phyloP scores from a whole-genome alignment of 2,329 filamentous ascomycete species.

The Botrytis pseudocinerea region DNA sequence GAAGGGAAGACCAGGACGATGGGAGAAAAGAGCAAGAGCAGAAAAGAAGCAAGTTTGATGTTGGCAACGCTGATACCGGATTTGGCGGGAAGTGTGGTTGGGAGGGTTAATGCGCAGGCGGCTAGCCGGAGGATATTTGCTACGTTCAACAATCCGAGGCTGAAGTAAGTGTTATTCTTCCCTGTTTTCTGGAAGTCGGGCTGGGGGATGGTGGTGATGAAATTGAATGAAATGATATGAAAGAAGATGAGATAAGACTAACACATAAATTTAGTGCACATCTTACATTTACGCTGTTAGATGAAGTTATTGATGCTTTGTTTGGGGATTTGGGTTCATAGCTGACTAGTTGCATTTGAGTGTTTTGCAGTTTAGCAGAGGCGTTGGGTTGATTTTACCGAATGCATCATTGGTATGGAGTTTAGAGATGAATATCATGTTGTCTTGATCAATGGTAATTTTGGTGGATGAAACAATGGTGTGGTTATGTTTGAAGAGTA shows the following conservation, averaged over 20 bases:
- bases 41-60: constrained; percentile 85
- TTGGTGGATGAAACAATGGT: background rate
- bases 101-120: constrained; percentile 84
- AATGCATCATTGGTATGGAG: background rate
- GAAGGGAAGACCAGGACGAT: constrained; percentile 58
- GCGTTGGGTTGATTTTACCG: constrained; percentile 4
- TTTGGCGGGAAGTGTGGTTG: constrained; percentile 88
- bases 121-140: constrained; percentile 88
- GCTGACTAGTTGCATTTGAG: constrained; percentile 33
- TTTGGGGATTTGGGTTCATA: constrained; percentile 39
- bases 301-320: constrained; percentile 42
- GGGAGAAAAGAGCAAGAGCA: constrained; percentile 75
- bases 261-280: constrained; percentile 36
- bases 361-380: background rate
- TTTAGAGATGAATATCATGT: background rate
- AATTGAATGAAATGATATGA: background rate
- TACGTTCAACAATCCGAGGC: constrained; percentile 82
- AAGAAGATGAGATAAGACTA: background rate
- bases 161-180: constrained; percentile 67
- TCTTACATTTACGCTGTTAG: constrained; percentile 42
- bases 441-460: background rate
- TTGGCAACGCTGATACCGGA: constrained; percentile 89
- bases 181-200: background rate
- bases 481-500: background rate
- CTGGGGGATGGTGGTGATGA: background rate